Base-by-base conservation (phyloP, 805 yeast species). In the Metschnikowia lachancei region DNA sequence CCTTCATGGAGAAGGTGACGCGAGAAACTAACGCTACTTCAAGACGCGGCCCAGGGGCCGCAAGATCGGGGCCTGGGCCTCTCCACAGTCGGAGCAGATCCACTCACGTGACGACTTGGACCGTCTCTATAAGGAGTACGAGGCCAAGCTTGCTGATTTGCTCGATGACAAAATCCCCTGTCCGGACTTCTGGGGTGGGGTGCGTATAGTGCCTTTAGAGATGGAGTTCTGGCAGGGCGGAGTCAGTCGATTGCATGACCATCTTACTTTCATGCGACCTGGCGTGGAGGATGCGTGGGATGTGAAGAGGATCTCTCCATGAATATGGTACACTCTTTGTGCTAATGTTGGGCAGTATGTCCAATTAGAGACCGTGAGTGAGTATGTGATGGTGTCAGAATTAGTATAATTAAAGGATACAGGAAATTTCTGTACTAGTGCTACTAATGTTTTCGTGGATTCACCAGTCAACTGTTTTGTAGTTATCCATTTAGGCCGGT, bases 161-260 rank as follows among this genome's bases (percentile, higher is more conserved):
- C 57, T 57, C 11, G 85, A 77, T 43, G 79, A 79, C 30, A 81
- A 82, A 32, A 81, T 94, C 36, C 95, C 95, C 24, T 85, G 95
- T 53, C 99, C 99, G n/a, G 91, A 87, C 30, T 84, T 72, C 63
- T 94, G 99, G 99, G 99, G 98, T 45, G 99, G 99, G 0, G 63
- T 94, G 41, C 77, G 96, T 60, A 75, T 94, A 14, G 81, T 85
- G 35, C 99, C 99, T 4, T 69, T 87, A 38, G 96, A 89, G 61
- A 78, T 92, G 54, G 99, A 94, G 69, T 94, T 92, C 62, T 94
- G 98, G 97, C 99, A 94, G 70, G 99, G 99, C 14, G 81, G 99
- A 53, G 75, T 78, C 49, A 84, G 87, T 60, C 79, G 99, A 64
- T 72, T 92, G 42, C 99, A 94, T 65, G 99, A 94, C 65, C 79